Evolutionary conservation across 1,284 basidiomycete species (phyloP).

Genomic region (Sutorius eximius): DNA sequence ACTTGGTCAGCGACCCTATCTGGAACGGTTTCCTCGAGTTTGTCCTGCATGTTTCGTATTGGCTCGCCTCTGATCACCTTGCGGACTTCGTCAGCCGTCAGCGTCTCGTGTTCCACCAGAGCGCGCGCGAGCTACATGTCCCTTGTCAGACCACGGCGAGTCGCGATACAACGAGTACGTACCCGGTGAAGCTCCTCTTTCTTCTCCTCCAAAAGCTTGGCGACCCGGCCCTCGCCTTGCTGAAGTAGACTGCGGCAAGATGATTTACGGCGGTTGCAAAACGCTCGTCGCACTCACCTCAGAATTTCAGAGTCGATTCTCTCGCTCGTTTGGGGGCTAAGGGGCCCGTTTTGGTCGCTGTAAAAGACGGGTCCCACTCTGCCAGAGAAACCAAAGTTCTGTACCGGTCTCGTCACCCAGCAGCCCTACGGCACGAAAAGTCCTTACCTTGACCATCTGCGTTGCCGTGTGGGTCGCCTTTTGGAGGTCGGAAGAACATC

Average conservation of each 20-base stretch:
- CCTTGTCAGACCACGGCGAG: slow-evolving; percentile 6
- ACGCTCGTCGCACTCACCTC: slow-evolving; percentile 50
- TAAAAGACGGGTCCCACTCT: slow-evolving; percentile 84
- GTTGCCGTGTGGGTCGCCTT: slow-evolving; percentile 79
- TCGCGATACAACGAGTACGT: slow-evolving; percentile 26
- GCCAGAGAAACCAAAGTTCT: slow-evolving; percentile 84
- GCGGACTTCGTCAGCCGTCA: slow-evolving; percentile 81
- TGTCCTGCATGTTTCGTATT: slow-evolving; percentile 66
- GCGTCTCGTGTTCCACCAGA: slow-evolving; percentile 91
- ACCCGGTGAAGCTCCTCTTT: slow-evolving; percentile 82
- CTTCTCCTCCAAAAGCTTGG: slow-evolving; percentile 65
- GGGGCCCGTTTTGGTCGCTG: slow-evolving; percentile 64
- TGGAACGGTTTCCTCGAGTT: slow-evolving; percentile 51
- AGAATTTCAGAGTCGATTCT: slow-evolving; percentile 84
- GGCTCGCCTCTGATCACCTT: slow-evolving; percentile 82
- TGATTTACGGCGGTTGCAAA: not conserved
- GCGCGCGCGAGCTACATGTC: slow-evolving; percentile 74
- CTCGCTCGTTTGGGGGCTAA: slow-evolving; percentile 74
- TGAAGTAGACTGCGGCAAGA: slow-evolving; percentile 62
- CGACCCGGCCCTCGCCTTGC: slow-evolving; percentile 71
- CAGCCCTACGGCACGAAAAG: not conserved
- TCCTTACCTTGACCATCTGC: slow-evolving; percentile 83
- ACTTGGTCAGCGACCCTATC: not conserved
- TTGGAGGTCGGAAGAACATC: slow-evolving; percentile 85
- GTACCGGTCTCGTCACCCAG: slow-evolving; percentile 1